These are phyloP conservation scores for Rheum nobile DNA, from an alignment of 148 eudicot genomes.

Conservation along the genomic window DNA sequence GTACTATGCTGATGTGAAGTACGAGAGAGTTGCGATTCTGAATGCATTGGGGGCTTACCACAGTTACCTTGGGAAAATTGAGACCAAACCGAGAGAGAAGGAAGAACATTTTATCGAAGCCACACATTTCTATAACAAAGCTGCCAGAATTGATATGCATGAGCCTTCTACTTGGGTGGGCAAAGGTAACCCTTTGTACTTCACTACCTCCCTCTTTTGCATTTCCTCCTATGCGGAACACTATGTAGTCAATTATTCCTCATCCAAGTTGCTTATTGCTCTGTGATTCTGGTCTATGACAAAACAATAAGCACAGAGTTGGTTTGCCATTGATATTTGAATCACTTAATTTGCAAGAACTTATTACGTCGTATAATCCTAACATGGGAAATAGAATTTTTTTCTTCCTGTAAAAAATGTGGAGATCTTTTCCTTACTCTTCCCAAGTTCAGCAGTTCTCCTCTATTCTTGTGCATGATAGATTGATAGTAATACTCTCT, in stretches of 20 bases:
- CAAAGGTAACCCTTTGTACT: slow-evolving; percentile 40
- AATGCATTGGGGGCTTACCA: slow-evolving; percentile 89
- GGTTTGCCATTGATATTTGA: background rate
- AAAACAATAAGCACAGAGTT: background rate
- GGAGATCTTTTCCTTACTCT: background rate
- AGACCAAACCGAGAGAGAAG: slow-evolving; percentile 66
- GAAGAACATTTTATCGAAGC: slow-evolving; percentile 68
- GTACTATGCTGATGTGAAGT: slow-evolving; percentile 84
- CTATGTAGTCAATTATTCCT: background rate
- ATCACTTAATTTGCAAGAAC: background rate
- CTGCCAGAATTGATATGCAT: slow-evolving; percentile 86
- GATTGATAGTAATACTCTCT: background rate
- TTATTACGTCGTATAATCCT: background rate
- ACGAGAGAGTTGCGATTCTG: slow-evolving; percentile 88
- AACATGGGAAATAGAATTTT: background rate
- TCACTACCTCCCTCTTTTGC: background rate
- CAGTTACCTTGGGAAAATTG: slow-evolving; percentile 80
- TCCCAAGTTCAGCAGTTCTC: background rate
- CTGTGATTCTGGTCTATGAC: background rate
- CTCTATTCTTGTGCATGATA: background rate
- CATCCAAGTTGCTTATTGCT: background rate
- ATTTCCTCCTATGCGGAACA: background rate
- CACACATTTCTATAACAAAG: slow-evolving; percentile 75
- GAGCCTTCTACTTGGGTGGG: slow-evolving; percentile 99
- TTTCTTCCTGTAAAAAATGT: background rate